Base-by-base conservation (phyloP, 306 rosid species). In the Morella rubra region DNA sequence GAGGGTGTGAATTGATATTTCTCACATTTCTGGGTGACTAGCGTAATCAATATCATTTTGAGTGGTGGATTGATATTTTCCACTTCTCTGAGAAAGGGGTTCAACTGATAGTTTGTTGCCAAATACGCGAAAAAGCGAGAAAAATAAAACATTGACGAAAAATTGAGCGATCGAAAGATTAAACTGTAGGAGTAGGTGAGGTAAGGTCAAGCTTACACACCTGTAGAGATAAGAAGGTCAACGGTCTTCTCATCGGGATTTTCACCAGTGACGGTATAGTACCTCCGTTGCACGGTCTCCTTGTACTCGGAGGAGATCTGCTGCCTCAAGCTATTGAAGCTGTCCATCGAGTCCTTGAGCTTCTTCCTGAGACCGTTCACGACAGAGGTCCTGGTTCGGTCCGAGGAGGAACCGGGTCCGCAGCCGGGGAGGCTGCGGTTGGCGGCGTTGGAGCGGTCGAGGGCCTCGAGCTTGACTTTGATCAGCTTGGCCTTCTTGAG, bases 201-300 rank as follows among this genome's bases (percentile, higher is more conserved):
- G 20, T 9, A 8, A 44, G 32, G 50, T 4, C 1, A 37, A 46
- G 3, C 18, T 37, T 32, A 2, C 20, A 42, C 71, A 95, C 98
- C 98, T 0, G 97, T 95, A 56, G 97, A 95, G 67, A 95, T 95
- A 75, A 95, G 84, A 4, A 82, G 85, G 81, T 95, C 98, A 24
- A 95, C 73, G 56, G 96, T 95, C n/a, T 90, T 92, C 22, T 92
- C 98, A 53, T 95, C 97, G 19, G 98, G 98, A 71, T 90, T 95
- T 84, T 92, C 96, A 24, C 98, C 98, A 59, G 98, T 92, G 74
- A 95, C 98, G 56, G 97, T 95, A 85, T 79, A 95, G 79, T 89
- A 92, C 14, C 98, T 81, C 0, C 98, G 93, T 81, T 95, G 98
- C 0, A 95, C 98, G 69, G 98, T 95, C 61, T 95, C 96, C 4